phyloP scores from a whole-genome alignment of 192 early-diverging fungal species.

The Funneliformis mosseae region DNA sequence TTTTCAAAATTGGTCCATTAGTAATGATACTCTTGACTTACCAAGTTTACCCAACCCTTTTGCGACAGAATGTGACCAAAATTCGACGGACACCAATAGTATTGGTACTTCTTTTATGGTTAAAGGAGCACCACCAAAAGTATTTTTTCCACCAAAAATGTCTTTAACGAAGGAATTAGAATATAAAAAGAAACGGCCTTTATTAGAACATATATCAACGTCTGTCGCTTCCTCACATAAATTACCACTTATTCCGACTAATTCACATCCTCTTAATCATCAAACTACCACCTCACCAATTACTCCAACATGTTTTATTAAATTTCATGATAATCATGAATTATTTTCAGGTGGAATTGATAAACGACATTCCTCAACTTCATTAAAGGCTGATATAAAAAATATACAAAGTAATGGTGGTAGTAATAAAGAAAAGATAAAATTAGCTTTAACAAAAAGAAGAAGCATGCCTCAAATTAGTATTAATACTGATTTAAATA shows the following conservation, averaged over 20 bases:
- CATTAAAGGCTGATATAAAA: background rate
- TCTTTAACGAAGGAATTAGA: background rate
- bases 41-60: too few relatives aligned
- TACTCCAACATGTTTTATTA: background rate
- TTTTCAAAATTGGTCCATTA: background rate
- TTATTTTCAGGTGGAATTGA: background rate
- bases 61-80: too few relatives aligned
- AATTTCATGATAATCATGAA: background rate
- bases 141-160: background rate
- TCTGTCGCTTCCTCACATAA: background rate
- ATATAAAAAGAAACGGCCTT: background rate
- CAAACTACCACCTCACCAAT: background rate
- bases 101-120: background rate
- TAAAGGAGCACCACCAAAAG: background rate
- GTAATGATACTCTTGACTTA: background rate
- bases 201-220: background rate
- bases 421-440: background rate
- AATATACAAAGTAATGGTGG: background rate
- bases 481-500: constrained; percentile 4
- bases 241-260: constrained; percentile 8
- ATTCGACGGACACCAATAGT: too few relatives aligned
- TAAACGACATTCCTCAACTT: background rate
- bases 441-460: background rate
- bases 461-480: background rate
- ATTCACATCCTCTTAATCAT: constrained; percentile 23